A percentile compares a stretch with the other conserved stretches of the same genome.
Conservation (phyloP, 768 basidiomycete genomes). For the Tylopilus subfusipes region DNA sequence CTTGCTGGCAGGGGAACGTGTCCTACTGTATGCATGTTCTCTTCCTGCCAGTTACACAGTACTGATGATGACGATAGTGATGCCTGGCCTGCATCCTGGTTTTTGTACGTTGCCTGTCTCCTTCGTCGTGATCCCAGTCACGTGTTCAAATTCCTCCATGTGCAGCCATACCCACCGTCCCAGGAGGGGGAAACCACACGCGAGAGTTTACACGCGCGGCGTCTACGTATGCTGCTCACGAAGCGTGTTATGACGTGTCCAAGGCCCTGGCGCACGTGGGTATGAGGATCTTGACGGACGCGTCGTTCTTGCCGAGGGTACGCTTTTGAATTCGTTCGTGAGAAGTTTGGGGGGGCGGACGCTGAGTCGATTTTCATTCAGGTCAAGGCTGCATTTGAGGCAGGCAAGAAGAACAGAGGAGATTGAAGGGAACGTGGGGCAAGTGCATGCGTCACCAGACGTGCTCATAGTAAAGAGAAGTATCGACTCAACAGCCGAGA, state of each 20-base stretch:
- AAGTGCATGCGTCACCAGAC: too few relatives aligned
- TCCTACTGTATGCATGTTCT: conserved; percentile 52
- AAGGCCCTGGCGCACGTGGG: conserved; percentile 70
- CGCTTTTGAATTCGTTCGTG: conserved; percentile 7
- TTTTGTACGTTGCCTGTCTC: conserved; percentile 34
- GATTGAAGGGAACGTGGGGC: too few relatives aligned
- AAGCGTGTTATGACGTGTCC: conserved; percentile 61
- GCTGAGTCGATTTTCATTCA: conserved; percentile 16
- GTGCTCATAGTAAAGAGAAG: too few relatives aligned
- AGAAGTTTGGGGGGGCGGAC: background rate
- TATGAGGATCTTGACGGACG: conserved; percentile 62
- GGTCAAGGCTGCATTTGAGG: conserved; percentile 48
- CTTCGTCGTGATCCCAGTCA: background rate
- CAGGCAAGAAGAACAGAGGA: conserved; percentile 30
- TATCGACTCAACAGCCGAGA: background rate
- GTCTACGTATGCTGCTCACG: conserved; percentile 55
- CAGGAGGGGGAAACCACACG: conserved; percentile 76
- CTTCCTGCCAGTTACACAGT: background rate
- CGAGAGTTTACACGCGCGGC: conserved; percentile 59
- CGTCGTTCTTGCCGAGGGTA: conserved; percentile 56
- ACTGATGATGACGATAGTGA: conserved; percentile 27
- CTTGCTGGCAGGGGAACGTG: conserved; percentile 41
- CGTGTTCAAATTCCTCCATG: background rate
- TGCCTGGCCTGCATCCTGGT: conserved; percentile 70
- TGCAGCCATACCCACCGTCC: conserved; percentile 68